Evolutionary conservation across 768 basidiomycete genomes (phyloP), one percentile per base, ranked within the genome.

Genomic region (Suillus placidus): DNA sequence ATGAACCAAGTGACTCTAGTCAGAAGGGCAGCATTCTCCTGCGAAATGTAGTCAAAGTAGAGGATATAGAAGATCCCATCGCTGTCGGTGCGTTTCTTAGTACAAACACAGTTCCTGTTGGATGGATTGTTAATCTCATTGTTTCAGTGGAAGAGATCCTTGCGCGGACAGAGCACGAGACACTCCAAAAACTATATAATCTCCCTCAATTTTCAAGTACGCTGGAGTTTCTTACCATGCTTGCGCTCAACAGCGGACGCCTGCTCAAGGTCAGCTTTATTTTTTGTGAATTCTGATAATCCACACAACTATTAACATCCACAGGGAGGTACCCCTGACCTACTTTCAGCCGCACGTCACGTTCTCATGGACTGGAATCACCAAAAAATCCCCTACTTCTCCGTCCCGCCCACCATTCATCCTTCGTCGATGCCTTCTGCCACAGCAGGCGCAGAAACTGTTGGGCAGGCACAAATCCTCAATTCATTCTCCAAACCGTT

Each of bases 331-430:
- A 91, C 94, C 0, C 96, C 97, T 2, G 95, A 98, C 76, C 76
- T 96, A 38, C 86, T 90, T 51, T 82, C 91, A 7, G 86, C 94
- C 0, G 94, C 96, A 0, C 88, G 93, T 38, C 87, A 90, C 16
- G 84, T 98, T 30, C 77, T 98, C 1, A 86, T 82, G 58, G 95
- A 99, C 74, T 99, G 97, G 96, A 98, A 98, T 71, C 88, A 93
- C 64, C 95, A 97, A 75, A 97, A 94, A 73, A 97, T 98, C 13
- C 91, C 93, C 0, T 99, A 93, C 79, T 93, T 84, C 79, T 93
- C 94, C 5, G 74, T 80, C 2, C 94, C 95, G 10, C 95, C 97
- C 0, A 72, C 81, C 9, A 74, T 93, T 2, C 94, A 96, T 74
- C 90, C 93, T 0, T 93, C 93, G 1, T 82, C 86, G 38, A 82